phyloP scores from a whole-genome alignment of 1,284 basidiomycete species.

The Grifola frondosa region DNA sequence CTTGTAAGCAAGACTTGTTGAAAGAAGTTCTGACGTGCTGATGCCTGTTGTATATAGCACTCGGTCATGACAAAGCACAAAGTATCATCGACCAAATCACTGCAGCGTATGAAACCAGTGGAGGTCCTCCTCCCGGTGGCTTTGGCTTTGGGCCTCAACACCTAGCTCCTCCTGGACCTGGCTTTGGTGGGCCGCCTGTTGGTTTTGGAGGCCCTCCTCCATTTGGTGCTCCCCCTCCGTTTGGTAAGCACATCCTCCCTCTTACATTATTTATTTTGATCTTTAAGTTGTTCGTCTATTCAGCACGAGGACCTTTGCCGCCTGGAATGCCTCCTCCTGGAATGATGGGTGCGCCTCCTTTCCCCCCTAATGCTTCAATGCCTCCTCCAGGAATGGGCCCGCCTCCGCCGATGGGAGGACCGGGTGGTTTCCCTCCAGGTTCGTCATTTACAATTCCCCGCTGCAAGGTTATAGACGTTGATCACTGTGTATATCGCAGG shows the following conservation, averaged over 20 bases:
- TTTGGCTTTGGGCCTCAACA: conserved; percentile 80
- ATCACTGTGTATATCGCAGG: conserved; percentile 13
- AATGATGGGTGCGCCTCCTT: conserved; percentile 47
- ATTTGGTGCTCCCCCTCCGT: conserved; percentile 41
- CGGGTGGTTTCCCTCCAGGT: conserved; percentile 32
- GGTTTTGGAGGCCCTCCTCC: conserved; percentile 47
- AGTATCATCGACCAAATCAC: conserved; percentile 96
- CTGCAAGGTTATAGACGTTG: neutral
- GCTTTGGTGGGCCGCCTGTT: conserved; percentile 50
- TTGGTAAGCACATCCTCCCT: conserved; percentile 42
- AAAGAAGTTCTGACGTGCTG: no score
- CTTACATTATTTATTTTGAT: conserved; percentile 2
- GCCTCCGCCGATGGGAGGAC: conserved; percentile 34
- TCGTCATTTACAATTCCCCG: conserved; percentile 6
- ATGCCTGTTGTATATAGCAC: conserved; percentile 52
- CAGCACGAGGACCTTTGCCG: conserved; percentile 70
- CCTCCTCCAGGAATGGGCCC: conserved; percentile 36
- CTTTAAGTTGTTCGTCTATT: conserved; percentile 9
- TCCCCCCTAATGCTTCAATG: conserved; percentile 30
- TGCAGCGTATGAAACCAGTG: conserved; percentile 82
- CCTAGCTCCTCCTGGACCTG: conserved; percentile 41
- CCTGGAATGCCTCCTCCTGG: conserved; percentile 53
- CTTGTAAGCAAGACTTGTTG: no score
- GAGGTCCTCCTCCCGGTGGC: conserved; percentile 81
- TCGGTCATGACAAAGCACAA: conserved; percentile 96